Percentiles rank a stretch among this genome's conserved stretches.
These are phyloP conservation scores for Tolypocladium tundrense DNA, from an alignment of 2,329 filamentous ascomycete species.

Conservation along the genomic window DNA sequence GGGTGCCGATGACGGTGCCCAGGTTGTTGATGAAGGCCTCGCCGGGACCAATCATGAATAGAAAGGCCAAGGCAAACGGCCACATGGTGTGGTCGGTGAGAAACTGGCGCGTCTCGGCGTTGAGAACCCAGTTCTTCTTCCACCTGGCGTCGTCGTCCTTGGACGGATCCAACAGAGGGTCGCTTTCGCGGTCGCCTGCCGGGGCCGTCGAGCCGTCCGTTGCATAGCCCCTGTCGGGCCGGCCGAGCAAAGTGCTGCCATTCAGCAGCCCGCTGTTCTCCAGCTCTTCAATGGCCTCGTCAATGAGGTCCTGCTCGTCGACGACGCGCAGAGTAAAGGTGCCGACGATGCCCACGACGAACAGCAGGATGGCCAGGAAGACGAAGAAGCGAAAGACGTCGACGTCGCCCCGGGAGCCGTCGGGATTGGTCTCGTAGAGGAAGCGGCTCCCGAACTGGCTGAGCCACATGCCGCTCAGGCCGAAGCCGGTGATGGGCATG, in stretches of 20 bases:
- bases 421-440: constrained; percentile 57
- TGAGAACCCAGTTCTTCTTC: constrained; percentile 85
- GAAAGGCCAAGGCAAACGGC: constrained; percentile 83
- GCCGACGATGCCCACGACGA: constrained; percentile 62
- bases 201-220: constrained; percentile 38
- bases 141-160: constrained; percentile 41
- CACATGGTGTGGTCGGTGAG: constrained; percentile 89
- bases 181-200: constrained; percentile 35
- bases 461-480: constrained; percentile 90
- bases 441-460: constrained; percentile 76
- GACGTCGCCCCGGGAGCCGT: constrained; percentile 54
- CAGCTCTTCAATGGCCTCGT: constrained; percentile 82
- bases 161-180: constrained; percentile 25
- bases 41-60: constrained; percentile 88
- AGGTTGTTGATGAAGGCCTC: constrained; percentile 98
- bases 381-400: constrained; percentile 81
- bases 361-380: constrained; percentile 66
- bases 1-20: constrained; percentile 82
- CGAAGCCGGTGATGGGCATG: constrained; percentile 84
- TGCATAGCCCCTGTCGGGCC: constrained; percentile 49
- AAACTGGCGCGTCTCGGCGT: constrained; percentile 80
- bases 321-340: constrained; percentile 67
- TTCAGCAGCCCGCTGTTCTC: constrained; percentile 77
- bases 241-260: constrained; percentile 60
- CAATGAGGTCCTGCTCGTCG: constrained; percentile 78